Base-by-base conservation (phyloP, 768 basidiomycete species). In the Lepiota venenata region DNA sequence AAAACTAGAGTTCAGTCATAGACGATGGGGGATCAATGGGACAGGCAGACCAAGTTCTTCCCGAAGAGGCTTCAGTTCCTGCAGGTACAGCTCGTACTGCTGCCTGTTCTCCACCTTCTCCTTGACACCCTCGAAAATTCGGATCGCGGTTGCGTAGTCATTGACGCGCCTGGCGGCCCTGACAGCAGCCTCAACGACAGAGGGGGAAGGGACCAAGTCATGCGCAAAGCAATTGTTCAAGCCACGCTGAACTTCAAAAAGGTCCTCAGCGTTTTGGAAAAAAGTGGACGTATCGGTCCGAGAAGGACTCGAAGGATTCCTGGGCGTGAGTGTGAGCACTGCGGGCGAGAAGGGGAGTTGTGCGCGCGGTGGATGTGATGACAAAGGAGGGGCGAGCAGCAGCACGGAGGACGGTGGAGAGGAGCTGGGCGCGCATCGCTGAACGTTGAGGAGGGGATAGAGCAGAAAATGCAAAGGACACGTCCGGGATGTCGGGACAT, bases 191-290 rank as follows among this genome's bases (percentile, higher is more conserved):
- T 94, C 92, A 51, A 95, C 74, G 63, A 96, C 91, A 51, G 77
- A 69, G 22, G 91, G 82, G 1, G 91, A 82, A 4, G 93, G 93
- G 12, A 97, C 94, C 59, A 97, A 83, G 71, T 99, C 97, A 71
- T 98, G 96, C 2, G 97, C 92, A 69, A 99, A 99, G 77, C 95
- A 98, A 81, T 99, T 99, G 81, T 99, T 98, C 64, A 99, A 78
- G 37, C 97, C 97, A 47, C 97, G 91, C 74, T 99, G 96, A 60
- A 99, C 89, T 78, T 99, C 97, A 68, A 99, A 99, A 55, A 98
- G 82, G 75, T 99, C 97, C 66, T 93, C 85, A 46, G 93, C 93
- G 52, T 83, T 80, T 66, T 90, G 74, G n/a, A 82, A 99, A 99
- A 74, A 99, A 99, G 60, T 78, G 78, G 66, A 93, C 87, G 74